phyloP scores from a whole-genome alignment of 202 grass and related monocot species.

The Panicum virgatum region DNA sequence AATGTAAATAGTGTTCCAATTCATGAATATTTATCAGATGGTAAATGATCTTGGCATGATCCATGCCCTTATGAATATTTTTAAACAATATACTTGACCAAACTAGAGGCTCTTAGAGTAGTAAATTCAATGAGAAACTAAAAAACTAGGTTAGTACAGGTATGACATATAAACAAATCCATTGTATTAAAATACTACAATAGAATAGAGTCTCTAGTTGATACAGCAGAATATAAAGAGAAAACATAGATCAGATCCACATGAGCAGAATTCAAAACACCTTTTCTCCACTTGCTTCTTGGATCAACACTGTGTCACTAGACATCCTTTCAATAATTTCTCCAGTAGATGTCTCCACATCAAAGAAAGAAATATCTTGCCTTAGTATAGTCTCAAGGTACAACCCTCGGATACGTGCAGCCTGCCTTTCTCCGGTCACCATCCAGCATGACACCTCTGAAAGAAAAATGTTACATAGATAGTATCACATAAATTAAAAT shows the following conservation, averaged over 20 bases:
- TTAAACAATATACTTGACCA: background rate
- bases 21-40: background rate
- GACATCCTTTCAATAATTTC: slow-evolving; percentile 79
- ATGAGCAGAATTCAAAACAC: slow-evolving; percentile 26
- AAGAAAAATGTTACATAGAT: background rate
- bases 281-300: slow-evolving; percentile 92
- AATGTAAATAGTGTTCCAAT: background rate
- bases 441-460: slow-evolving; percentile 84
- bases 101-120: background rate
- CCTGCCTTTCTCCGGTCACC: too few species aligned
- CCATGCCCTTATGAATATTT: background rate
- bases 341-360: slow-evolving; percentile 66
- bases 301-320: slow-evolving; percentile 75
- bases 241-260: background rate
- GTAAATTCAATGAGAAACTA: background rate
- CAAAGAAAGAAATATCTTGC: slow-evolving; percentile 80
- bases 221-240: background rate
- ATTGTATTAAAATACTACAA: background rate
- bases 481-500: background rate
- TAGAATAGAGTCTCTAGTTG: background rate
- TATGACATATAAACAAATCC: background rate
- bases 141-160: background rate
- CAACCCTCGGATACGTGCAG: slow-evolving; percentile 66
- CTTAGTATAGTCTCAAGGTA: slow-evolving; percentile 83
- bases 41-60: background rate